Conservation (phyloP, 2,329 filamentous ascomycete genomes). For the Cryphonectria nitschkei region DNA sequence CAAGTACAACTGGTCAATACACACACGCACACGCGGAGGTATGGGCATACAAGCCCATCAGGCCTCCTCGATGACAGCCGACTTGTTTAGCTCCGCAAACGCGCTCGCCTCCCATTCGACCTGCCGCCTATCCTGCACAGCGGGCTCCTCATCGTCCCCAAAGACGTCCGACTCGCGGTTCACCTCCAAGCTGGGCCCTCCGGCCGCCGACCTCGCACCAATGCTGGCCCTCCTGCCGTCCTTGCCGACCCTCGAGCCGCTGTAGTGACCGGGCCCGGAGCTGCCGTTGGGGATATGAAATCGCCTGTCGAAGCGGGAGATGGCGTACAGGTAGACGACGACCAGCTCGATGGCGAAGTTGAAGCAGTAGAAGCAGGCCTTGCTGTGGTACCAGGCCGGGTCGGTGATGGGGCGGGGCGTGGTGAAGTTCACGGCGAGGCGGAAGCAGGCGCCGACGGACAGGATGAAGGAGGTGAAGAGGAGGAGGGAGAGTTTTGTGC, state of each 20-base stretch:
- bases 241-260: conserved; percentile 10
- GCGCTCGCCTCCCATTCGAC: conserved; percentile 26
- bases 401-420: conserved; percentile 48
- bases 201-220: background rate
- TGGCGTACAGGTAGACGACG: conserved; percentile 68
- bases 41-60: background rate
- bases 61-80: background rate
- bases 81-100: conserved; percentile 19
- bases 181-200: conserved; percentile 19
- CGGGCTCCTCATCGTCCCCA: conserved; percentile 23
- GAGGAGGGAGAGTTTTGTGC: conserved; percentile 69
- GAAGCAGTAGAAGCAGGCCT: conserved; percentile 78
- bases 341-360: conserved; percentile 76
- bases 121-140: conserved; percentile 13
- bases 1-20: background rate
- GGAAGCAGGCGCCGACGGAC: conserved; percentile 70
- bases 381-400: conserved; percentile 72
- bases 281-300: conserved; percentile 57
- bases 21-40: background rate
- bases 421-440: conserved; percentile 62
- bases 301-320: conserved; percentile 71
- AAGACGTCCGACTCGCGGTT: conserved; percentile 35
- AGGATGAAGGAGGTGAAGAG: conserved; percentile 62
- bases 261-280: conserved; percentile 26
- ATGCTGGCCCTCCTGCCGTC: background rate